phyloP scores from a whole-genome alignment of 805 yeast genomes.

The Myxozyma geophila region DNA sequence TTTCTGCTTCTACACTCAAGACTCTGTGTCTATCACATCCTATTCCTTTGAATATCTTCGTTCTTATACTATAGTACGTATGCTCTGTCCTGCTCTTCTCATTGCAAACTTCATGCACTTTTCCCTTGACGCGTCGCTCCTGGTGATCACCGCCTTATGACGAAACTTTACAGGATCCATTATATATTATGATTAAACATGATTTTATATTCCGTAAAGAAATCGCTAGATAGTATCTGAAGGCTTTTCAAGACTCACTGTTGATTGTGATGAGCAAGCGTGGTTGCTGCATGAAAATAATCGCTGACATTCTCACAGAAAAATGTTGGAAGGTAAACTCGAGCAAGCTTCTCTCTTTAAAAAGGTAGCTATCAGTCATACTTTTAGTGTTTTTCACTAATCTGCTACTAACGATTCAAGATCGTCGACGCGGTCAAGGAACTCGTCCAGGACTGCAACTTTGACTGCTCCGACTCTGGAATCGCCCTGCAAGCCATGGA shows the following conservation, averaged over 20 bases:
- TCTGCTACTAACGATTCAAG: constrained; percentile 38
- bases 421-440: constrained; percentile 93
- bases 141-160: constrained; percentile 15
- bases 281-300: not conserved
- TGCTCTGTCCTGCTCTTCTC: not conserved
- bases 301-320: constrained; percentile 18
- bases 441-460: constrained; percentile 91
- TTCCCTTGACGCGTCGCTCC: not conserved
- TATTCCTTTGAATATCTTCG: not conserved
- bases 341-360: constrained; percentile 90
- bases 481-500: constrained; percentile 97
- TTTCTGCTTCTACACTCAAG: not conserved
- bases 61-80: not conserved
- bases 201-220: constrained; percentile 17
- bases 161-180: constrained; percentile 15
- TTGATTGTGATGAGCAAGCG: too few species aligned
- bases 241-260: not conserved
- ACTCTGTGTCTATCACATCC: not conserved
- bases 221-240: constrained; percentile 37
- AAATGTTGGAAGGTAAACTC: constrained; percentile 96
- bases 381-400: constrained; percentile 8
- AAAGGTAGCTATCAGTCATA: constrained; percentile 52
- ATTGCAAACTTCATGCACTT: not conserved
- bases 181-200: constrained; percentile 11
- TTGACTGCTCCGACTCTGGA: constrained; percentile 95